These are phyloP conservation scores for Coriaria nepalensis DNA, from an alignment of 306 rosid genomes.

Conservation along the genomic window DNA sequence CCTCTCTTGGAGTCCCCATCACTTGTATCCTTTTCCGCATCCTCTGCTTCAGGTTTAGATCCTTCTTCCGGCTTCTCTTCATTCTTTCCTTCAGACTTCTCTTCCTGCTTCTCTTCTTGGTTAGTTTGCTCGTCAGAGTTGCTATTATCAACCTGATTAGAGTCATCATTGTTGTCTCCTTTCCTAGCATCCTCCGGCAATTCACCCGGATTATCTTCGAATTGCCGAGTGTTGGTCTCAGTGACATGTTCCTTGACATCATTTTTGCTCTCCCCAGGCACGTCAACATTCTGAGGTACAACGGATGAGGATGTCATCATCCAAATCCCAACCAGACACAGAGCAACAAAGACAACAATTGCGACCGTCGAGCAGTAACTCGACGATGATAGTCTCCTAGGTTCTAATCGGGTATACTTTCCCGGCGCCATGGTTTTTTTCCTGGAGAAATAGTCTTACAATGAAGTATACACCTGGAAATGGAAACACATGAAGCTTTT, in stretches of 20 bases:
- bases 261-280: slow-evolving; percentile 37
- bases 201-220: slow-evolving; percentile 63
- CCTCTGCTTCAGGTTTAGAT: slow-evolving; percentile 18
- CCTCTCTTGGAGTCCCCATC: slow-evolving; percentile 33
- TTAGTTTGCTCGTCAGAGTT: slow-evolving; percentile 13
- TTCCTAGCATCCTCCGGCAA: slow-evolving; percentile 59
- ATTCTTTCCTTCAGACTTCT: slow-evolving; percentile 19
- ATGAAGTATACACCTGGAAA: no score
- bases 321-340: slow-evolving; percentile 88
- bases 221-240: slow-evolving; percentile 37
- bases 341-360: slow-evolving; percentile 71
- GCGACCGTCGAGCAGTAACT: slow-evolving; percentile 77
- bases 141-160: slow-evolving; percentile 17
- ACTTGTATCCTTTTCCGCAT: slow-evolving; percentile 26
- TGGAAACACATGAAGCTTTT: no score
- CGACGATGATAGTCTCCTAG: slow-evolving; percentile 34
- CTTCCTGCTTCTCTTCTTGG: slow-evolving; percentile 17
- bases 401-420: slow-evolving; percentile 61
- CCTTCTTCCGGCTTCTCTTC: slow-evolving; percentile 14
- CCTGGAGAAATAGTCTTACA: no score
- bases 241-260: slow-evolving; percentile 29
- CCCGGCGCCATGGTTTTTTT: slow-evolving; percentile 48
- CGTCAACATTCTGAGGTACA: slow-evolving; percentile 66
- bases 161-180: slow-evolving; percentile 28
- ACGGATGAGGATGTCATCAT: slow-evolving; percentile 85